Conservation (phyloP, 2,329 filamentous ascomycete species). For the Fusarium sterilihyphosum region DNA sequence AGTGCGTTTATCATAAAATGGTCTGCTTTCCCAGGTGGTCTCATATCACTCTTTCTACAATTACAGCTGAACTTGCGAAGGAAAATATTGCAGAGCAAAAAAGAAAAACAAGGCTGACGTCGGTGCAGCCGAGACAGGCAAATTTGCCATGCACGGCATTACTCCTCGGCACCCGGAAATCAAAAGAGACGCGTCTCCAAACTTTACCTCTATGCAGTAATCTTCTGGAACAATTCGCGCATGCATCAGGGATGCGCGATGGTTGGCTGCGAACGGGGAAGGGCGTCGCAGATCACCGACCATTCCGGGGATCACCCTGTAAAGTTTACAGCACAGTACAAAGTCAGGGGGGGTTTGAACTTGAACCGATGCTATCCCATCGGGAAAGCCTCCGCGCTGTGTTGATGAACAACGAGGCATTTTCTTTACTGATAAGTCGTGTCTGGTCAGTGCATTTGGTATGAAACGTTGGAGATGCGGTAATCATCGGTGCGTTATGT, state of each 20-base stretch:
- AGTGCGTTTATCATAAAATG: neutral
- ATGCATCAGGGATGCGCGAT: neutral
- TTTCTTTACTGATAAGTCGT: neutral
- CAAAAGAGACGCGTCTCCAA: neutral
- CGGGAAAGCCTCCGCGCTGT: constrained; percentile 10
- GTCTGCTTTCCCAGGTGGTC: neutral
- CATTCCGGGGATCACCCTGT: neutral
- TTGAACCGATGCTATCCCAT: constrained; percentile 3
- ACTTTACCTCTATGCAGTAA: neutral
- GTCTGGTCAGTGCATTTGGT: neutral
- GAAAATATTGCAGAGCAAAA: neutral
- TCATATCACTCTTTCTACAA: neutral
- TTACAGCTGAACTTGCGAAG: neutral
- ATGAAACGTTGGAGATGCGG: constrained; percentile 6
- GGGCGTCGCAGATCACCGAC: neutral
- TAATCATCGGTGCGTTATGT: neutral
- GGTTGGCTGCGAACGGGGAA: neutral
- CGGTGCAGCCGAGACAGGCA: neutral
- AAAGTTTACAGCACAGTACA: neutral
- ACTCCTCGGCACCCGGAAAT: neutral
- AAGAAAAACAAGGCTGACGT: neutral
- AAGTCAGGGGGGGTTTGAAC: neutral
- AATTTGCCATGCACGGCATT: neutral
- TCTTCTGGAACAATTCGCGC: constrained; percentile 18
- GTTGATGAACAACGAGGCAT: neutral